Conservation (phyloP, 768 basidiomycete genomes). For the Trametes villosa region DNA sequence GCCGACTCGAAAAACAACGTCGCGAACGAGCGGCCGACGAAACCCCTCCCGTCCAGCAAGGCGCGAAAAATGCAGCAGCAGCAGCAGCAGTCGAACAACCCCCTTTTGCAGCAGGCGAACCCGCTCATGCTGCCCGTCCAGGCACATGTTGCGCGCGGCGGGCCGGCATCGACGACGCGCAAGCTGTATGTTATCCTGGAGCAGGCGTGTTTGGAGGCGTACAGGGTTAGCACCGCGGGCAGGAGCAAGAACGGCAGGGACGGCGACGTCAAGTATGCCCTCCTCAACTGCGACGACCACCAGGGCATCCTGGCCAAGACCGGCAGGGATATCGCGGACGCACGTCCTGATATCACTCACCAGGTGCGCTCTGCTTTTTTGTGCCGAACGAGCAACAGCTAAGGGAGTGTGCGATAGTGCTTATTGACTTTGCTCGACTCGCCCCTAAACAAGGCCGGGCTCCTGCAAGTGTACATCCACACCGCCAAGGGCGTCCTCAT, state of each 20-base stretch:
- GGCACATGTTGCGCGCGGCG: constrained; percentile 68
- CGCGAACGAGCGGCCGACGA: constrained; percentile 56
- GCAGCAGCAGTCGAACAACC: constrained; percentile 44
- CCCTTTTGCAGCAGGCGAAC: constrained; percentile 58
- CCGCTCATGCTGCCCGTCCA: constrained; percentile 84
- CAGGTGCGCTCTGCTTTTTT: constrained; percentile 61
- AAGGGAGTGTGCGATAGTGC: constrained; percentile 56
- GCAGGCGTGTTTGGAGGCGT: constrained; percentile 95
- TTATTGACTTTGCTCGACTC: constrained; percentile 95
- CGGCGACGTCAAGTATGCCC: constrained; percentile 90
- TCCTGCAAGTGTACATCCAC: constrained; percentile 97
- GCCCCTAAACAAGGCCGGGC: constrained; percentile 95
- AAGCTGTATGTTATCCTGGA: constrained; percentile 89
- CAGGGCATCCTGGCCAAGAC: constrained; percentile 98
- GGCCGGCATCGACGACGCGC: constrained; percentile 55
- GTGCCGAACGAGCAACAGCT: neutral
- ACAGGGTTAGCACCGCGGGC: constrained; percentile 71
- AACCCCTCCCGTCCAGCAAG: constrained; percentile 59
- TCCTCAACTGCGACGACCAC: constrained; percentile 98
- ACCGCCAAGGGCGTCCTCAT: constrained; percentile 95
- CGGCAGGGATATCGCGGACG: constrained; percentile 97
- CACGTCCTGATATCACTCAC: constrained; percentile 98
- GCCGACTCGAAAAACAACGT: constrained; percentile 25
- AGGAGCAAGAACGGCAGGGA: constrained; percentile 57
- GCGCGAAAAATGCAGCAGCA: constrained; percentile 53